Conservation (phyloP, 1,284 basidiomycete species). For the Tylopilus sp. region DNA sequence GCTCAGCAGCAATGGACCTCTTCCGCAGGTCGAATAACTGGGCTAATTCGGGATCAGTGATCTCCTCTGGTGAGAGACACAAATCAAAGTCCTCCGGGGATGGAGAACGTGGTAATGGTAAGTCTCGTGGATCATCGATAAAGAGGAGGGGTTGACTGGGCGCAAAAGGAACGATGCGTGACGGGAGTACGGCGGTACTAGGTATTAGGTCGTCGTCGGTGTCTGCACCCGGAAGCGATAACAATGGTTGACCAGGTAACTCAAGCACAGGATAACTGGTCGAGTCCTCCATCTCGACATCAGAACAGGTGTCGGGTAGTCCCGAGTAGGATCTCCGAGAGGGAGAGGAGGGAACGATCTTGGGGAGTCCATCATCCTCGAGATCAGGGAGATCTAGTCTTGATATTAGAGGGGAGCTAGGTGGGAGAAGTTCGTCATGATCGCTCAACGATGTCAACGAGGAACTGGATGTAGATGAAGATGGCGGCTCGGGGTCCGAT, state of each 20-base stretch:
- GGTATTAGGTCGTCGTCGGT: constrained; percentile 37
- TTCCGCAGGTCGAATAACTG: constrained; percentile 40
- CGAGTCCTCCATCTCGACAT: constrained; percentile 21
- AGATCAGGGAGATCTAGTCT: constrained; percentile 32
- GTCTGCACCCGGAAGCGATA: constrained; percentile 40
- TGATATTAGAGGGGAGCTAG: constrained; percentile 31
- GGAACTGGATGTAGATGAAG: constrained; percentile 9
- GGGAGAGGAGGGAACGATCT: constrained; percentile 34
- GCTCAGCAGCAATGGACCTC: constrained; percentile 40
- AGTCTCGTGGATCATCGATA: constrained; percentile 40
- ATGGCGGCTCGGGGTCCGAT: constrained; percentile 17
- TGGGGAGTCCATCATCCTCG: constrained; percentile 27
- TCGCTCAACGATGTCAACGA: constrained; percentile 24
- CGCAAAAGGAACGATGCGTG: constrained; percentile 14
- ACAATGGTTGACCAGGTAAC: constrained; percentile 20
- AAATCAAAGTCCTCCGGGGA: constrained; percentile 45
- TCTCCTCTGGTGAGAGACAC: constrained; percentile 34
- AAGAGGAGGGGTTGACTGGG: constrained; percentile 34
- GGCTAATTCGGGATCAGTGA: constrained; percentile 39
- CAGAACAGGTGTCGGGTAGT: constrained; percentile 30
- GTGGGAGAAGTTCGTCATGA: constrained; percentile 21
- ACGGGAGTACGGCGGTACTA: constrained; percentile 3
- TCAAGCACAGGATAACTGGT: constrained; percentile 8
- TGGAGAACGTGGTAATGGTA: constrained; percentile 42
- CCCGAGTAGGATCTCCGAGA: constrained; percentile 29